Percentiles rank a stretch among this genome's conserved stretches.
Evolutionary conservation across 768 basidiomycete species (phyloP).

Genomic region (Suillus lakei): DNA sequence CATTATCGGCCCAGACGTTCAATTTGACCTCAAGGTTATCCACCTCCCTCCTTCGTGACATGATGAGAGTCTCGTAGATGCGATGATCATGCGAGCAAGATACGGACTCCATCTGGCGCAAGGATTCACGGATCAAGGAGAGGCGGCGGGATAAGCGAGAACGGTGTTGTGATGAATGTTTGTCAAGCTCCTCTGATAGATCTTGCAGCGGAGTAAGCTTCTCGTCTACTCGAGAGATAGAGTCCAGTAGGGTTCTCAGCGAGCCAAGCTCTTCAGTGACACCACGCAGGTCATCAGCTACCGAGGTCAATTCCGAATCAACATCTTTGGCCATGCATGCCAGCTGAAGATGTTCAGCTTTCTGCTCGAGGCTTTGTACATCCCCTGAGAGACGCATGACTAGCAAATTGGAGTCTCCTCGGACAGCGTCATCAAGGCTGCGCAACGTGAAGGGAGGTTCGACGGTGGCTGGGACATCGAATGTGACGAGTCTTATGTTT

Average conservation of each 20-base stretch:
- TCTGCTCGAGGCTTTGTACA: conserved; percentile 52
- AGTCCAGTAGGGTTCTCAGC: conserved; percentile 42
- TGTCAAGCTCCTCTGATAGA: conserved; percentile 43
- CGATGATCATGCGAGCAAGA: conserved; percentile 48
- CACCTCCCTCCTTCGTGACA: conserved; percentile 51
- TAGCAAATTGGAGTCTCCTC: conserved; percentile 71
- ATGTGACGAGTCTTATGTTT: conserved; percentile 40
- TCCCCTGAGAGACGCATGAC: conserved; percentile 65
- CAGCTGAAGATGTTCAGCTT: conserved; percentile 52
- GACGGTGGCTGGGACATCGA: conserved; percentile 36
- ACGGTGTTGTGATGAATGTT: conserved; percentile 38
- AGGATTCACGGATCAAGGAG: conserved; percentile 55
- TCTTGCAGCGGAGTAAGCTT: conserved; percentile 40
- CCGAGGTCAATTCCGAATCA: conserved; percentile 46
- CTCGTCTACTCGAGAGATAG: conserved; percentile 29
- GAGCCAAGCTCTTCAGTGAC: conserved; percentile 45
- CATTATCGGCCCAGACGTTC: conserved; percentile 51
- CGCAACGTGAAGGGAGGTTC: conserved; percentile 61
- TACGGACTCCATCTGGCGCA: conserved; percentile 58
- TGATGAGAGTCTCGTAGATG: conserved; percentile 52
- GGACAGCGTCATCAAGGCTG: conserved; percentile 67
- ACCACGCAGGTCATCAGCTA: conserved; percentile 42
- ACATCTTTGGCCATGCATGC: conserved; percentile 58
- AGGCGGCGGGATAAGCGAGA: conserved; percentile 50
- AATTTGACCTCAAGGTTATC: conserved; percentile 57